A percentile compares a stretch with the other conserved stretches of the same genome.
These are phyloP conservation scores for Delitschia confertaspora DNA, from an alignment of 495 filamentous ascomycete species.

Conservation along the genomic window DNA sequence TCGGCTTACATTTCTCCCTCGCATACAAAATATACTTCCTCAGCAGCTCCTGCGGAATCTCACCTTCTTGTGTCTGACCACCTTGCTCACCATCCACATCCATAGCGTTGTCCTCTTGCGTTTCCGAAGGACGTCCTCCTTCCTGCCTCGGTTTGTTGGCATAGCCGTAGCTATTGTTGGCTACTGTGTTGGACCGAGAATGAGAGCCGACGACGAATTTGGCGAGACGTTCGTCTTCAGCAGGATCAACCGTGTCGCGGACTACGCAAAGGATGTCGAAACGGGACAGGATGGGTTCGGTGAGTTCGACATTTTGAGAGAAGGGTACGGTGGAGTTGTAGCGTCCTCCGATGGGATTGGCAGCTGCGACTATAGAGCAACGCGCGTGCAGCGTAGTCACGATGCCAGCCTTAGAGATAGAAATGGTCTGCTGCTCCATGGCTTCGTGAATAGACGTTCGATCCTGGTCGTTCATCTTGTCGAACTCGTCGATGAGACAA, in stretches of 20 bases:
- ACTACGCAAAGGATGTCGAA: conserved; percentile 98
- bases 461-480: conserved; percentile 99
- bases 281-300: conserved; percentile 94
- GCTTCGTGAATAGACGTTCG: conserved; percentile 98
- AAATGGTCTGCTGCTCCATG: conserved; percentile 99
- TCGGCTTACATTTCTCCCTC: conserved; percentile 79
- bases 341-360: conserved; percentile 90
- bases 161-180: conserved; percentile 38
- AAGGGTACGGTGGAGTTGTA: conserved; percentile 97
- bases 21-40: conserved; percentile 98
- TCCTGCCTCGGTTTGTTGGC: conserved; percentile 9
- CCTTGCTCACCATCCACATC: conserved; percentile 48
- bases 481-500: conserved; percentile 98
- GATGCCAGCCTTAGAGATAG: conserved; percentile 97
- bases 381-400: conserved; percentile 97
- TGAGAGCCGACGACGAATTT: conserved; percentile 93
- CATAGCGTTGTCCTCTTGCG: conserved; percentile 41
- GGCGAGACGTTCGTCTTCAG: conserved; percentile 89
- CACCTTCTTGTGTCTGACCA: conserved; percentile 45
- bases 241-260: conserved; percentile 91
- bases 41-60: conserved; percentile 85
- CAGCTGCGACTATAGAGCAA: conserved; percentile 92
- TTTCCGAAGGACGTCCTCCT: too few species aligned
- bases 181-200: conserved; percentile 71
- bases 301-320: conserved; percentile 90